Conservation (phyloP, 768 basidiomycete genomes). For the Tulasnella calospora region DNA sequence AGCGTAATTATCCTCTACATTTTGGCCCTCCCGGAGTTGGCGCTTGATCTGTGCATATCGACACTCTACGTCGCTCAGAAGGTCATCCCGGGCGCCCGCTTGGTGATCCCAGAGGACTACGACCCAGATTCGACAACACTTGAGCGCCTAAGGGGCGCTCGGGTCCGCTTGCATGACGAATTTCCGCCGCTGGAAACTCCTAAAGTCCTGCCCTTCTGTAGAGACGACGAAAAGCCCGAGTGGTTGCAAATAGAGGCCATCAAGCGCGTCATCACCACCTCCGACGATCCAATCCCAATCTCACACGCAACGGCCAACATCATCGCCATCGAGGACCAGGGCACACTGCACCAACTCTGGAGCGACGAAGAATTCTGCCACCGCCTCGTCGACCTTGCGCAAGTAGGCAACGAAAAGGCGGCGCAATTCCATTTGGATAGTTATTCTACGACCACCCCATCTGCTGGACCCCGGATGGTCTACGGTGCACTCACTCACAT, state of each 20-base stretch:
- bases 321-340: neutral
- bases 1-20: neutral
- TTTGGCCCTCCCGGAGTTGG: neutral
- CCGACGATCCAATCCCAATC: neutral
- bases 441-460: neutral
- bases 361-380: neutral
- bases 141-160: neutral
- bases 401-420: neutral
- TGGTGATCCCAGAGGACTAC: neutral
- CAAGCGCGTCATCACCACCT: neutral
- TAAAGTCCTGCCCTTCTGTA: neutral
- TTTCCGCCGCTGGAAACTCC: neutral
- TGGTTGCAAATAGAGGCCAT: neutral
- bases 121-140: neutral
- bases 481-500: neutral
- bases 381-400: neutral
- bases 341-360: neutral
- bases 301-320: neutral
- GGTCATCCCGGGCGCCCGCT: neutral
- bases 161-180: neutral
- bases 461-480: neutral
- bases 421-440: neutral
- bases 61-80: neutral
- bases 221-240: neutral
- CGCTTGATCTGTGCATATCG: neutral